A percentile compares a stretch with the other conserved stretches of the same genome.
Evolutionary conservation across 129 eudicot species (phyloP).

Genomic region (Saussurea involucrata): DNA sequence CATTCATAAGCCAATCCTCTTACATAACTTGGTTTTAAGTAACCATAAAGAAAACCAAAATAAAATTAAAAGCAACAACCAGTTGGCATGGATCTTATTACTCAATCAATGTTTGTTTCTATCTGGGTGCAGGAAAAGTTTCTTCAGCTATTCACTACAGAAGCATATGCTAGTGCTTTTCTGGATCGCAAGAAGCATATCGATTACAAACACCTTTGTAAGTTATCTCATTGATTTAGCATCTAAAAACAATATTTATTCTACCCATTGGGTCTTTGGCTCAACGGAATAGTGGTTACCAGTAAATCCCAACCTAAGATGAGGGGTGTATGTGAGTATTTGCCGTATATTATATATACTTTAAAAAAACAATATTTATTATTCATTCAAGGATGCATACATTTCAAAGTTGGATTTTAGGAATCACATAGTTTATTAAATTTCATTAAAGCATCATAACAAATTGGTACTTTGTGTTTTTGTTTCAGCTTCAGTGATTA

Average conservation of each 20-base stretch:
- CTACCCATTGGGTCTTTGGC: neutral
- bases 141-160: conserved; percentile 63
- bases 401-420: neutral
- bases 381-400: neutral
- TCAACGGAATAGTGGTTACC: no score
- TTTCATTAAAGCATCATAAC: neutral
- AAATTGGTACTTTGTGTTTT: conserved; percentile 8
- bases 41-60: neutral
- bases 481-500: conserved; percentile 61
- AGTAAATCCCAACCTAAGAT: neutral
- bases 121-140: conserved; percentile 68
- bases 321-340: neutral
- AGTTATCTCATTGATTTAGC: conserved; percentile 4
- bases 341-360: neutral
- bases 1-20: neutral
- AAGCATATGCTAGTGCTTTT: conserved; percentile 66
- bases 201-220: conserved; percentile 71
- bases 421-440: neutral
- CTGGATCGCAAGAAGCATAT: conserved; percentile 51
- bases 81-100: neutral
- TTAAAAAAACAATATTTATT: neutral
- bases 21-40: neutral
- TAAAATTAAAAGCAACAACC: neutral
- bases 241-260: neutral
- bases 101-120: neutral